A percentile compares a stretch with the other conserved stretches of the same genome.
phyloP scores from a whole-genome alignment of 306 rosid genomes.

The Pterocarpus santalinus region DNA sequence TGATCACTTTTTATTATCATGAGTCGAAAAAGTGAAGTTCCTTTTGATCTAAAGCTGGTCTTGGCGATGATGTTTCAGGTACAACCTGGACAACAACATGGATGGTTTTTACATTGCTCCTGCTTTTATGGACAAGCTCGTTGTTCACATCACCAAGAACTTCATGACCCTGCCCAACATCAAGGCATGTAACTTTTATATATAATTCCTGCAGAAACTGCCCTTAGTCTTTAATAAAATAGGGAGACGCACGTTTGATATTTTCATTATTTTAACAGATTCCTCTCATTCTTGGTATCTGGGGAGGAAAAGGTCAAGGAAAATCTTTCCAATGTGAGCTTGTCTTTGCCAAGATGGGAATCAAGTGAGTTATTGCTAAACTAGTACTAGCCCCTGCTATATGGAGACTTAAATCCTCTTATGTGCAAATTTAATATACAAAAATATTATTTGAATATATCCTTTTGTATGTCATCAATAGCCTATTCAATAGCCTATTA shows the following conservation, averaged over 20 bases:
- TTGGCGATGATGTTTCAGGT: conserved; percentile 55
- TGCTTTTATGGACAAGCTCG: conserved; percentile 98
- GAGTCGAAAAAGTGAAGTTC: background rate
- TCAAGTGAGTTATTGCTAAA: conserved; percentile 67
- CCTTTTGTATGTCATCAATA: too few relatives aligned
- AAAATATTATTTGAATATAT: too few relatives aligned
- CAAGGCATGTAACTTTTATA: conserved; percentile 59
- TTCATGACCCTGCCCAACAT: conserved; percentile 90
- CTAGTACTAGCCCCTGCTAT: background rate
- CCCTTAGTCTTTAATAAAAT: background rate
- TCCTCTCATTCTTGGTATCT: conserved; percentile 96
- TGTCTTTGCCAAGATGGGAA: conserved; percentile 97
- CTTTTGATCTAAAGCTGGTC: conserved; percentile 19
- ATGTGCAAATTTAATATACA: too few relatives aligned
- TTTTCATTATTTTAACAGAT: conserved; percentile 55
- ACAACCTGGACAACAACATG: conserved; percentile 74
- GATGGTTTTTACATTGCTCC: conserved; percentile 94
- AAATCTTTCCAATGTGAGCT: conserved; percentile 99
- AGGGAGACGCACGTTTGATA: background rate
- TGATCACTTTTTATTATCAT: too few relatives aligned
- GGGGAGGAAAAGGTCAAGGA: conserved; percentile 99
- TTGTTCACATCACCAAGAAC: conserved; percentile 96
- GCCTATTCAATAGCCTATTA: too few relatives aligned
- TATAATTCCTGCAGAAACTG: background rate
- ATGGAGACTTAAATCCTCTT: too few relatives aligned